Evolutionary conservation across 805 yeast species (phyloP).

Genomic region (Pichia cephalocereana): DNA sequence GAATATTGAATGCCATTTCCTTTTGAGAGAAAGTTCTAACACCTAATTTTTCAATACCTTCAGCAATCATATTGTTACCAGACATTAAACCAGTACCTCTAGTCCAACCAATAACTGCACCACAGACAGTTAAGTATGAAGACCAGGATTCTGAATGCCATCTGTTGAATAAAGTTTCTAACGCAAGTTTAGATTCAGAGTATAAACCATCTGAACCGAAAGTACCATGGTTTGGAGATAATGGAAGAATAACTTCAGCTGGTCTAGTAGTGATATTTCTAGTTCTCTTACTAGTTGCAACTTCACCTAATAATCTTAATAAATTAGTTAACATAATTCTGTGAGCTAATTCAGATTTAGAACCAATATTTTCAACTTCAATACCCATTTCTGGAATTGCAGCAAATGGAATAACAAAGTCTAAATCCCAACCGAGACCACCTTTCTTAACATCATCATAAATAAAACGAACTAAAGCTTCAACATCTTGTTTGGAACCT

Average conservation of each 20-base stretch:
- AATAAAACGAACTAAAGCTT: constrained; percentile 74
- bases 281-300: constrained; percentile 72
- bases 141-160: constrained; percentile 99
- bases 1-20: constrained; percentile 98
- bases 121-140: constrained; percentile 87
- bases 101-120: constrained; percentile 99
- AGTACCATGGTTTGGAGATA: constrained; percentile 98
- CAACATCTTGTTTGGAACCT: constrained; percentile 91
- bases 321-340: constrained; percentile 97
- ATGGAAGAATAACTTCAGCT: constrained; percentile 92
- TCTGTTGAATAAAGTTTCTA: constrained; percentile 96
- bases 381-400: constrained; percentile 99
- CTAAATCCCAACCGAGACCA: constrained; percentile 97
- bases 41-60: constrained; percentile 91
- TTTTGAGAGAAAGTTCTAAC: constrained; percentile 97
- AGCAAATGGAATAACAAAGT: constrained; percentile 93
- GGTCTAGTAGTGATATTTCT: constrained; percentile 88
- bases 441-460: constrained; percentile 76
- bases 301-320: constrained; percentile 83
- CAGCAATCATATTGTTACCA: constrained; percentile 94
- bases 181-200: constrained; percentile 92
- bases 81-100: constrained; percentile 99
- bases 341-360: constrained; percentile 96
- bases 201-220: constrained; percentile 98
- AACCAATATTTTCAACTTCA: constrained; percentile 86